phyloP scores from a whole-genome alignment of 805 yeast species.

The Cyberlindnera suaveolens region DNA sequence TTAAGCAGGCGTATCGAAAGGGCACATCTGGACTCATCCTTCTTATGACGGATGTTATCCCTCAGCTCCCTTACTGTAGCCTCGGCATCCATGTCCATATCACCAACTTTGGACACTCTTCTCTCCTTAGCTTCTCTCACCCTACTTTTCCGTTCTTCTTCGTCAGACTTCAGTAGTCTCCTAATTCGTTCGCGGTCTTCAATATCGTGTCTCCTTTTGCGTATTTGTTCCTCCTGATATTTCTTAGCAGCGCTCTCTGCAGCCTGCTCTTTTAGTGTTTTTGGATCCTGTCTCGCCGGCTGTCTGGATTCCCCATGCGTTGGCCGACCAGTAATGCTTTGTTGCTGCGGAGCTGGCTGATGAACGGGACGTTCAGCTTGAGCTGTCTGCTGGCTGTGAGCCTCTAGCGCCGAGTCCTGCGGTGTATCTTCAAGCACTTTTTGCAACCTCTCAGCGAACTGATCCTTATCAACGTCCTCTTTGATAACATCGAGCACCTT shows the following conservation, averaged over 20 bases:
- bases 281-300: conserved; percentile 4
- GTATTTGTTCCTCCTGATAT: conserved; percentile 33
- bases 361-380: conserved; percentile 7
- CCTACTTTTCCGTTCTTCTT: conserved; percentile 34
- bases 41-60: conserved; percentile 16
- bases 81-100: conserved; percentile 26
- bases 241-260: conserved; percentile 32
- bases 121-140: conserved; percentile 14
- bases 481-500: conserved; percentile 37
- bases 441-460: conserved; percentile 24
- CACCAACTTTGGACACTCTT: conserved; percentile 15
- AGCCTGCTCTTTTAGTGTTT: conserved; percentile 34
- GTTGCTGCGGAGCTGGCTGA: conserved; percentile 9
- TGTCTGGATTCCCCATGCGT: neutral
- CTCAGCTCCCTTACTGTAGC: conserved; percentile 17
- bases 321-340: neutral
- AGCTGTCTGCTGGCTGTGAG: conserved; percentile 2
- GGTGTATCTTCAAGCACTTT: conserved; percentile 10
- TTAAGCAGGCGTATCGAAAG: conserved; percentile 62
- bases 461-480: conserved; percentile 24
- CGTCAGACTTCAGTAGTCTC: conserved; percentile 45
- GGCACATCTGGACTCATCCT: conserved; percentile 26
- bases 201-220: conserved; percentile 30
- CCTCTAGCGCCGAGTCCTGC: conserved; percentile 1
- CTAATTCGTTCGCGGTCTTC: conserved; percentile 54